phyloP scores from a whole-genome alignment of 2,329 filamentous ascomycete genomes.

The Apiospora saccharicola region DNA sequence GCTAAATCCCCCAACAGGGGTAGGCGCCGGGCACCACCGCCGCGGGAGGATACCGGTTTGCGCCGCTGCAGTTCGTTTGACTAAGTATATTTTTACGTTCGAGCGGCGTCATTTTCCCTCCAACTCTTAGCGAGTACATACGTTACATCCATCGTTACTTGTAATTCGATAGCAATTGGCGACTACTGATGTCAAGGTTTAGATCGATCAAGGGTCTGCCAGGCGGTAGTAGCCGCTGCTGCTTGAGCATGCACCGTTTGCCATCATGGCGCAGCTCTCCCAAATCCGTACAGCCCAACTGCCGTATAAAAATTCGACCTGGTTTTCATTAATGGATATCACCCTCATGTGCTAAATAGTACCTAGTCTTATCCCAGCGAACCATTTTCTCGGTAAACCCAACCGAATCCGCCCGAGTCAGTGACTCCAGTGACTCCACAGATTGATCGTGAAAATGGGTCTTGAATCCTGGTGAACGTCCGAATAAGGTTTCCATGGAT shows the following conservation, averaged over 20 bases:
- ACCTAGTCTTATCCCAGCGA: background rate
- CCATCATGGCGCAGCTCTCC: background rate
- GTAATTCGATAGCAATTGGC: background rate
- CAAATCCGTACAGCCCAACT: background rate
- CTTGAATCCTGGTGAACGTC: background rate
- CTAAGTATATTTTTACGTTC: too few species aligned
- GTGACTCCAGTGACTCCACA: background rate
- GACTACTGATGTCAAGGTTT: background rate
- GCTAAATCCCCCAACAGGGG: background rate
- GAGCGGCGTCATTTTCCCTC: background rate
- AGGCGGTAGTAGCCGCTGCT: background rate
- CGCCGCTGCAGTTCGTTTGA: background rate
- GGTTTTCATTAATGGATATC: accelerated
- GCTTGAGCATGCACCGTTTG: background rate
- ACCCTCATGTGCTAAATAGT: background rate
- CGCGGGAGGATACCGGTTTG: background rate
- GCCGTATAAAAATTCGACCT: background rate
- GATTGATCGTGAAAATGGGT: background rate
- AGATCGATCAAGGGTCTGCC: background rate
- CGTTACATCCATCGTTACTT: background rate
- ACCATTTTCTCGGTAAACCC: slow-evolving; percentile 1
- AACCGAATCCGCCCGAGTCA: background rate
- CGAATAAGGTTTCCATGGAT: background rate
- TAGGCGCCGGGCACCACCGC: background rate
- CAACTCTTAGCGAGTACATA: background rate